Evolutionary conservation across 2,329 filamentous ascomycete species (phyloP).

Genomic region (Colletotrichum tropicale): DNA sequence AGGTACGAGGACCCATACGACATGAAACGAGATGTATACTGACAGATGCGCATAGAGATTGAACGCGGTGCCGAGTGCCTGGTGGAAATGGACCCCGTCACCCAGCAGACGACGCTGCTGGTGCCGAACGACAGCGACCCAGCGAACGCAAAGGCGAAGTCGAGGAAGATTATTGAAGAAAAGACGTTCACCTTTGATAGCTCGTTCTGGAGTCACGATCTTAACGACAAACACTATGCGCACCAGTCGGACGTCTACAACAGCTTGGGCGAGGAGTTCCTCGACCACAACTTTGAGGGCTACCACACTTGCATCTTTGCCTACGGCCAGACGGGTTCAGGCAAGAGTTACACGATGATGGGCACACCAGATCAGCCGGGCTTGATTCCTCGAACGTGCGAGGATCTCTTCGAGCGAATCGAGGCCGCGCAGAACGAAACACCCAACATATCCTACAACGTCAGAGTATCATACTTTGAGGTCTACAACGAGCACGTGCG

Average conservation of each 20-base stretch:
- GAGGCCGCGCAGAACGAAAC: conserved; percentile 77
- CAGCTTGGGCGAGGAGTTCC: conserved; percentile 90
- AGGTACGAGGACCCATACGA: conserved; percentile 59
- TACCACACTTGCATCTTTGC: conserved; percentile 99
- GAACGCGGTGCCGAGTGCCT: conserved; percentile 83
- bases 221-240: conserved; percentile 82
- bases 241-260: conserved; percentile 94
- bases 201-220: conserved; percentile 95
- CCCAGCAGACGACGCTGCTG: conserved; percentile 82
- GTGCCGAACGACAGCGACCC: conserved; percentile 65
- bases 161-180: conserved; percentile 80
- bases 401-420: conserved; percentile 94
- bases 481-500: conserved; percentile 99
- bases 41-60: conserved; percentile 63
- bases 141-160: conserved; percentile 62
- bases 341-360: conserved; percentile 99
- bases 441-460: conserved; percentile 93
- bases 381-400: conserved; percentile 92
- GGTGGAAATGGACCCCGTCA: conserved; percentile 87
- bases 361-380: conserved; percentile 84
- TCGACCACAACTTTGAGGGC: conserved; percentile 99
- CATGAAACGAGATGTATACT: background rate
- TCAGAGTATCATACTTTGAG: conserved; percentile 97
- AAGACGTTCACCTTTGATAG: conserved; percentile 96
- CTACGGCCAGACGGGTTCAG: conserved; percentile 96